Evolutionary conservation across 352 stramenopile species (phyloP), one percentile per base, ranked within the genome.

Genomic region (Phytopythium delawarense): DNA sequence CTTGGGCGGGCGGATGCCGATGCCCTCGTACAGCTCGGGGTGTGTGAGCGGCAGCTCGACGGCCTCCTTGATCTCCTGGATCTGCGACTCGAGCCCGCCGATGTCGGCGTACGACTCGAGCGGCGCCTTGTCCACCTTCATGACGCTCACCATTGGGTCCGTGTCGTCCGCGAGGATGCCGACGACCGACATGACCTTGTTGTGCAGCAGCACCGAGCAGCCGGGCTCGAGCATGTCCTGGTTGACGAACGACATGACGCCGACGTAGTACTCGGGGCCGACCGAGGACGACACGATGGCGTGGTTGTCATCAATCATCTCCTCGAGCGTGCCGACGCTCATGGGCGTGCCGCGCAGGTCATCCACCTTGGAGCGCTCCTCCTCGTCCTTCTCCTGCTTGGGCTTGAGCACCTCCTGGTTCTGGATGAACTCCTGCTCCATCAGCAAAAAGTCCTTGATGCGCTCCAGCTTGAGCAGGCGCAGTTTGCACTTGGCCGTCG

Each of bases 261-360:
- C 98, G 44, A 99, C 98, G 65, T 99, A 99, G 75, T 99, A 99
- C 78, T 99, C 98, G 2, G 98, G 97, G 0, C 98, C 97, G 37
- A 99, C 96, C 35, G 83, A 98, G 15, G 94, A 98, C 37, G 91
- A 98, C 34, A 99, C 97, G 73, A 99, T 99, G 30, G 97, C 97
- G 79, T 99, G 98, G 79, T 99, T 99, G 78, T 99, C 98, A 79
- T 99, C 98, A 70, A 99, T 99, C 78, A 99, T 98, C 81, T 99
- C 98, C 74, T 99, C 98, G 11, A 99, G 82, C 40, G 93, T 99
- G 55, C 98, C 98, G 34, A 99, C 97, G 46, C 89, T 92, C 78
- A 99, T 96, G 49, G 98, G 98, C 39, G 91, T 98, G 57, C 98
- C 98, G 32, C 98, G 93, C 49, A 99, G 84, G 63, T 99, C 97